These are phyloP conservation scores for Neurospora sp. DNA, from an alignment of 495 filamentous ascomycete genomes.

Conservation along the genomic window DNA sequence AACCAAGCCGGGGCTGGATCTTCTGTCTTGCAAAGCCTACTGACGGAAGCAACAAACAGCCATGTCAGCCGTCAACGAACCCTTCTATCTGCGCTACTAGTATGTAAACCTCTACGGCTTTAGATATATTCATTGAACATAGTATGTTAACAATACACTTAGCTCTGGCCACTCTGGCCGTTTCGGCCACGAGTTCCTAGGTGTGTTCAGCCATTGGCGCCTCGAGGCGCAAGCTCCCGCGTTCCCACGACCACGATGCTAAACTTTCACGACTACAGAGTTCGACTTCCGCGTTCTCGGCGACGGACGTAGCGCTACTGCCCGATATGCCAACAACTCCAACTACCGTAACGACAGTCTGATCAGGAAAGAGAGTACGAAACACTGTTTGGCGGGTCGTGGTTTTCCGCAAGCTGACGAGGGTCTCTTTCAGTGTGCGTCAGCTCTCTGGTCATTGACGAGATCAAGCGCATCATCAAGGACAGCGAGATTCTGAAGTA, in stretches of 20 bases:
- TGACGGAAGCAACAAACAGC: slow-evolving; percentile 7
- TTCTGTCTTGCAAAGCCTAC: neutral
- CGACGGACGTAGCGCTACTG: slow-evolving; percentile 89
- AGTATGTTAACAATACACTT: slow-evolving; percentile 22
- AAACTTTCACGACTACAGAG: slow-evolving; percentile 43
- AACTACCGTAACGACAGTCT: slow-evolving; percentile 99
- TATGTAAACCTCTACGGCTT: slow-evolving; percentile 30
- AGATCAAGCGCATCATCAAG: slow-evolving; percentile 96
- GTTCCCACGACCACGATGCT: slow-evolving; percentile 1
- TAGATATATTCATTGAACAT: neutral
- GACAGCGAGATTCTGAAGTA: slow-evolving; percentile 98
- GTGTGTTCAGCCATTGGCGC: slow-evolving; percentile 35
- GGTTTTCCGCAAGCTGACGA: neutral
- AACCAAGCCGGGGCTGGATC: neutral
- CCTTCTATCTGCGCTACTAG: slow-evolving; percentile 98
- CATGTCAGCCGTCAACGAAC: slow-evolving; percentile 45
- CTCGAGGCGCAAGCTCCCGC: neutral
- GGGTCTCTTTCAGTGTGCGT: slow-evolving; percentile 70
- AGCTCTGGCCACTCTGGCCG: slow-evolving; percentile 97
- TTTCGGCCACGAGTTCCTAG: slow-evolving; percentile 97
- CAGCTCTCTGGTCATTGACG: slow-evolving; percentile 79
- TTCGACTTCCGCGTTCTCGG: slow-evolving; percentile 92
- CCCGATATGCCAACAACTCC: slow-evolving; percentile 98
- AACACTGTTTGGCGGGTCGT: neutral
- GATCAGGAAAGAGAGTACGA: slow-evolving; percentile 98